Percentiles rank a stretch among this genome's conserved stretches.
Evolutionary conservation across 352 stramenopile species (phyloP).

Genomic region (Aphanomyces stellatus): DNA sequence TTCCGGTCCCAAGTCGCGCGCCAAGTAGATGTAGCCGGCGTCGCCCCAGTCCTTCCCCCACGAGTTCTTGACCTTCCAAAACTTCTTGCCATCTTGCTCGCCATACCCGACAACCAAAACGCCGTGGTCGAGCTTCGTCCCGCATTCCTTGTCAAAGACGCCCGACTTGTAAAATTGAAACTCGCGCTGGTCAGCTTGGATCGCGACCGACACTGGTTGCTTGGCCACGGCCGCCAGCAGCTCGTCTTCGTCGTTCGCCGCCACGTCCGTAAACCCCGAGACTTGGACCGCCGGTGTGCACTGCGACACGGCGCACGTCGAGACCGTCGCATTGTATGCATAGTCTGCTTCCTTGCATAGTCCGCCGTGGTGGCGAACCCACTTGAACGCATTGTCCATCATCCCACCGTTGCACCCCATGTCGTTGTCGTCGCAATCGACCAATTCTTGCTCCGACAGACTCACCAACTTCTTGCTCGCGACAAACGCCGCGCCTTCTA

Average conservation of each 20-base stretch:
- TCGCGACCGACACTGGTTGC: conserved; percentile 79
- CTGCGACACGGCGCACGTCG: conserved; percentile 31
- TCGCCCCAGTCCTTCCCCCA: conserved; percentile 87
- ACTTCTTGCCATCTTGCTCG: conserved; percentile 79
- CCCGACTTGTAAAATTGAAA: conserved; percentile 76
- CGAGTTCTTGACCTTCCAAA: conserved; percentile 94
- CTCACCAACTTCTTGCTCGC: conserved; percentile 36
- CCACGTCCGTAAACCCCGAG: conserved; percentile 62
- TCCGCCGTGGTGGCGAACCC: conserved; percentile 33
- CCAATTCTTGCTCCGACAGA: conserved; percentile 44
- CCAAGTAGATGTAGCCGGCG: conserved; percentile 81
- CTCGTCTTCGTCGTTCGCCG: conserved; percentile 56
- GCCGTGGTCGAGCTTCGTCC: conserved; percentile 88
- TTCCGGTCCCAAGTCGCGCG: too few relatives aligned
- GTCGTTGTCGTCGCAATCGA: conserved; percentile 33
- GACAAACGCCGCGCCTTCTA: conserved; percentile 31
- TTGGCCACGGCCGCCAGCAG: conserved; percentile 83
- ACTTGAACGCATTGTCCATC: too few relatives aligned
- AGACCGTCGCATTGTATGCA: conserved; percentile 32
- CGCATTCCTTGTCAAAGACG: conserved; percentile 37
- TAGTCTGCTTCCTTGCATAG: conserved; percentile 31
- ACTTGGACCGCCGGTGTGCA: conserved; percentile 31
- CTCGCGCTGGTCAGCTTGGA: conserved; percentile 72
- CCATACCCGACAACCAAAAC: conserved; percentile 92
- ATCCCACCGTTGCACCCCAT: conserved; percentile 36